Conservation (phyloP, 2,329 filamentous ascomycete genomes). For the Tympanopsis confertula region DNA sequence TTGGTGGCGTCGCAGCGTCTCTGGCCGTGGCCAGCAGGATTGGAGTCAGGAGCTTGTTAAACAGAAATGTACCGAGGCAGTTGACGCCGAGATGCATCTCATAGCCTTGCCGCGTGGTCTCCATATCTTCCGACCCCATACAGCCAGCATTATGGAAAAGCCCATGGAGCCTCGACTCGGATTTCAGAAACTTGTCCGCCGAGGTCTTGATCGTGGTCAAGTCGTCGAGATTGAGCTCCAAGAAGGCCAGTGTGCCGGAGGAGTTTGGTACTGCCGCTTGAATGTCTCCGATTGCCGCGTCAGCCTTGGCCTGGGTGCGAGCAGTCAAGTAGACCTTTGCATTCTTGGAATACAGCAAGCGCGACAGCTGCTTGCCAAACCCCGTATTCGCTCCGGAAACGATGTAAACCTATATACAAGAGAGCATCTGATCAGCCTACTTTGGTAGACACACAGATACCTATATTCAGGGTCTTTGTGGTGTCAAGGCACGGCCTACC, state of each 20-base stretch:
- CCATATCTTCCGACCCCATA: constrained; percentile 17
- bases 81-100: constrained; percentile 24
- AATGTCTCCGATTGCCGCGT: constrained; percentile 24
- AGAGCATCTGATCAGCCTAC: too few relatives aligned
- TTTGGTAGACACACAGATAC: too few relatives aligned
- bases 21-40: constrained; percentile 16
- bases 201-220: constrained; percentile 23
- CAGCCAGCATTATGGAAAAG: constrained; percentile 27
- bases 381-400: too few relatives aligned
- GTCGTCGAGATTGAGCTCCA: constrained; percentile 24
- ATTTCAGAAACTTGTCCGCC: constrained; percentile 19
- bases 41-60: constrained; percentile 22
- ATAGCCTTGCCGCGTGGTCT: constrained; percentile 18
- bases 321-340: constrained; percentile 30
- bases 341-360: constrained; percentile 25
- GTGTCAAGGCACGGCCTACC: too few relatives aligned
- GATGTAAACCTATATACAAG: too few relatives aligned
- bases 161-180: constrained; percentile 23
- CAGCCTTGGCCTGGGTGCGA: constrained; percentile 23
- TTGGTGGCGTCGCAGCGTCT: constrained; percentile 7
- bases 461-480: too few relatives aligned
- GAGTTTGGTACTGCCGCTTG: constrained; percentile 12
- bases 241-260: constrained; percentile 19
- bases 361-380: constrained; percentile 23
- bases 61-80: constrained; percentile 20